Evolutionary conservation across 169 alveolate genomes (phyloP), one percentile per base, ranked within the genome.

Genomic region (Eimeria tenella): DNA sequence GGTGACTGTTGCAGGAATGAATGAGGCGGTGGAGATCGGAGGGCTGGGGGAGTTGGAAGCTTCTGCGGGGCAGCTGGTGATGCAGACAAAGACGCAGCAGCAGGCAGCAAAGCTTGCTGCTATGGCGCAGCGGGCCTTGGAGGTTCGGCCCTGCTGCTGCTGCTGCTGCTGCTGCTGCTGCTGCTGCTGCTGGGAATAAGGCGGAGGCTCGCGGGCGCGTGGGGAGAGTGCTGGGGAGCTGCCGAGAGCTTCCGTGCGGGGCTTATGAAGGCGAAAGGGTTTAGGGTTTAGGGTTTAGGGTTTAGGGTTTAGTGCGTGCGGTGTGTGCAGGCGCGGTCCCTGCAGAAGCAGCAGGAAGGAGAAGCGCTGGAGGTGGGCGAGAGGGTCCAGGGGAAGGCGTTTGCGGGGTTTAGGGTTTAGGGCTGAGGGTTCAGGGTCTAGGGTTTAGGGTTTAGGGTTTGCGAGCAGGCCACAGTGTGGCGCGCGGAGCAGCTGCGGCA

Each of bases 41-140:
- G 91, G 91, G 49, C 91, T 83, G 11, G 91, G 91, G 4, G 79
- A 83, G 19, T 8, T 83, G 91, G 74, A 83, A 56, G 91, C 91
- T 50, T 83, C 91, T 6, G 91, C 91, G 8, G 91, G 91, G 13
- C 91, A 83, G 60, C 74, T 70, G 11, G 21, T 83, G 25, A 23
- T 83, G 42, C 91, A 83, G 55, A 75, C 93, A 4, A 13, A 23
- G 15, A 62, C 17, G 19, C 60, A 73, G 50, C 93, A 86, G 93
- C 93, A 86, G 13, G 93, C 93, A 25, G 81, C 93, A n/a, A 68
- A 86, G 53, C 55, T 65, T 15, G 93, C 83, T 13, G 83, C 50
- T 15, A 68, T 68, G 83, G 93, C 70, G 63, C 81, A 65, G 83
- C 58, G 83, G 70, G 53, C 52, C 25, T 62, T 56, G 19, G 50